Base-by-base conservation (phyloP, 495 filamentous ascomycete species). In the Margaritispora aquatica region DNA sequence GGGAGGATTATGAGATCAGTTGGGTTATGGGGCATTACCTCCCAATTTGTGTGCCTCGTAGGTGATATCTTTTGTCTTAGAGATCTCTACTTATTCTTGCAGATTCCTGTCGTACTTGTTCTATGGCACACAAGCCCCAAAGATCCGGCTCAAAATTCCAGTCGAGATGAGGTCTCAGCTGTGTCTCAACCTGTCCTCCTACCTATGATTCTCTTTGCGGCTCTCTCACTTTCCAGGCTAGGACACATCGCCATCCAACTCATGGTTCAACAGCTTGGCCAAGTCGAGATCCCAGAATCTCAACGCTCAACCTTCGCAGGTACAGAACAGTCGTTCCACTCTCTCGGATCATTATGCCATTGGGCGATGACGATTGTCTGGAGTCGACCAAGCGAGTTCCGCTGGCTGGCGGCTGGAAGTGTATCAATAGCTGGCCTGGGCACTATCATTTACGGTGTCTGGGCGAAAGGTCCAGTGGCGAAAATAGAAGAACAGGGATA, bases 291-390 rank as follows among this genome's bases (percentile, higher is more conserved):
- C 23, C 60, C 69, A 1, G 61, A 50, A n/a, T 57, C 66, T 11
- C 68, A 72, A 48, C 65, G 74, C 15, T 71, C 71, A 1, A 73
- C 69, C 50, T 77, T 75, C 44, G 73, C 74, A 5, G 73, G 73
- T 4, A 71, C 71, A 7, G 75, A 77, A 61, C 72, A 69, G 44
- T 69, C 69, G 0, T 68, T 77, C 24, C 64, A 70, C 3, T 75
- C 70, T 36, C 51, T 75, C 20, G 72, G 71, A 26, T 69, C 71
- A 55, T 61, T 77, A 3, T 57, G 68, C 2, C 73, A 73, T 51
- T 73, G 70, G 34, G 65, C 66, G n/a, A 61, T 68, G 8, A 71
- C 73, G 15, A 70, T 74, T 20, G 68, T 70, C 20, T 76, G 73
- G 60, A 74, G 66, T 4, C 62, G 53, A 2, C 70, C 71, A 0